A percentile compares a stretch with the other conserved stretches of the same genome.
Conservation (phyloP, 148 eudicot genomes). For the Spergularia bocconei region DNA sequence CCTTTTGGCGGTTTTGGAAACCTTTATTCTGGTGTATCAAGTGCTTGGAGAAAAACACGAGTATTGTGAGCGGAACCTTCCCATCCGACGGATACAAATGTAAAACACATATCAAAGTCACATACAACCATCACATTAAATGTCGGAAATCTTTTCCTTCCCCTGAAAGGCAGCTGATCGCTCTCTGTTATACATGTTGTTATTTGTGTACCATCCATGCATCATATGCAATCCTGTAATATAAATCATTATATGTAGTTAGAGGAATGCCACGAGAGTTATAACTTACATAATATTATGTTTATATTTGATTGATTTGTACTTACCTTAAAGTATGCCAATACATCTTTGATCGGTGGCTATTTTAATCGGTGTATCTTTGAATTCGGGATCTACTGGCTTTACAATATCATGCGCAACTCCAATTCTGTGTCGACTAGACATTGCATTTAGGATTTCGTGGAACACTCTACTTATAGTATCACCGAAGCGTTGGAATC, state of each 20-base stretch:
- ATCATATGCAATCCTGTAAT: neutral
- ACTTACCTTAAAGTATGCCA: neutral
- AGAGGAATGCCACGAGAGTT: too few relatives aligned
- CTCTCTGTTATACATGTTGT: neutral
- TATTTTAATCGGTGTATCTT: neutral
- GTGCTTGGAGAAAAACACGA: too few relatives aligned
- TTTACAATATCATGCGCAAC: neutral
- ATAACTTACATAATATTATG: neutral
- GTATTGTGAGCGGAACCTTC: too few relatives aligned
- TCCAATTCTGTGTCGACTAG: neutral
- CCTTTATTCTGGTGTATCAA: too few relatives aligned
- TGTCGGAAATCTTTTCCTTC: neutral
- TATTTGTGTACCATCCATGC: slow-evolving; percentile 4
- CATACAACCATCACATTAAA: neutral
- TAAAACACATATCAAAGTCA: neutral
- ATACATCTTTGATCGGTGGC: neutral
- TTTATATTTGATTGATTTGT: too few relatives aligned
- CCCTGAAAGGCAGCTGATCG: neutral
- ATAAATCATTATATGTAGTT: too few relatives aligned
- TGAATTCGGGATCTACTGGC: neutral
- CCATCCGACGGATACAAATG: too few relatives aligned
- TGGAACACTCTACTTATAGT: neutral
- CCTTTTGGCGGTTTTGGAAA: too few relatives aligned
- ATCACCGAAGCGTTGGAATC: slow-evolving; percentile 4
- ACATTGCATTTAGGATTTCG: neutral